These are phyloP conservation scores for Passiflora organensis DNA, from an alignment of 345 rosid species.

Conservation along the genomic window DNA sequence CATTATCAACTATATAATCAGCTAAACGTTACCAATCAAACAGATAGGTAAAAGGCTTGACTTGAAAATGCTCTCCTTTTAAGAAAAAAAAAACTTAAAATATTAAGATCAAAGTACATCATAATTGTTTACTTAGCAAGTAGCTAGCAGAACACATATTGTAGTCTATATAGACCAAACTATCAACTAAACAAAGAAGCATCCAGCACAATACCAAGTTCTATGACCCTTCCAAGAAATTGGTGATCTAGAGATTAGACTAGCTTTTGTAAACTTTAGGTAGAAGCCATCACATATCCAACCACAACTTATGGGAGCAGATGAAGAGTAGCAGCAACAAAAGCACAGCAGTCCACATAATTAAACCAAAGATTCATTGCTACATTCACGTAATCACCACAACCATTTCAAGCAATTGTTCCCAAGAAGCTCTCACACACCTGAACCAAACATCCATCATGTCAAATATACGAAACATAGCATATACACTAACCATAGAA, in stretches of 20 bases:
- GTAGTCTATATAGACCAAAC: no score
- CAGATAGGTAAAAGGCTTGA: no score
- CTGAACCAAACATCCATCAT: conserved; percentile 29
- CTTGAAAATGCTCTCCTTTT: no score
- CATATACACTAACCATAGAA: conserved; percentile 1
- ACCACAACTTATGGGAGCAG: conserved; percentile 22
- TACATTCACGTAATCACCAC: conserved; percentile 33
- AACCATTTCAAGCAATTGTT: conserved; percentile 31
- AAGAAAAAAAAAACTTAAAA: no score
- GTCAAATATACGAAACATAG: conserved; percentile 10
- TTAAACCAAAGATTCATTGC: conserved; percentile 30
- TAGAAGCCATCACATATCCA: conserved; percentile 22
- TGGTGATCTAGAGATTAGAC: conserved; percentile 11
- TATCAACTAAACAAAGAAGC: background rate
- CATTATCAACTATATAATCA: no score
- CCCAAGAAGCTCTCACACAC: conserved; percentile 34
- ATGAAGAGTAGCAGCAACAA: conserved; percentile 35
- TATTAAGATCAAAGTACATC: no score
- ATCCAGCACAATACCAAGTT: conserved; percentile 15
- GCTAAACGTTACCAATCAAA: no score
- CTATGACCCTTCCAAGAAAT: conserved; percentile 6
- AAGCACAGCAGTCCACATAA: conserved; percentile 36
- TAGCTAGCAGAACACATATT: no score
- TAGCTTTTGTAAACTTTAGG: conserved; percentile 12
- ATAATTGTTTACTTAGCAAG: no score